Evolutionary conservation across 495 filamentous ascomycete species (phyloP).

Genomic region (Neurospora discreta): DNA sequence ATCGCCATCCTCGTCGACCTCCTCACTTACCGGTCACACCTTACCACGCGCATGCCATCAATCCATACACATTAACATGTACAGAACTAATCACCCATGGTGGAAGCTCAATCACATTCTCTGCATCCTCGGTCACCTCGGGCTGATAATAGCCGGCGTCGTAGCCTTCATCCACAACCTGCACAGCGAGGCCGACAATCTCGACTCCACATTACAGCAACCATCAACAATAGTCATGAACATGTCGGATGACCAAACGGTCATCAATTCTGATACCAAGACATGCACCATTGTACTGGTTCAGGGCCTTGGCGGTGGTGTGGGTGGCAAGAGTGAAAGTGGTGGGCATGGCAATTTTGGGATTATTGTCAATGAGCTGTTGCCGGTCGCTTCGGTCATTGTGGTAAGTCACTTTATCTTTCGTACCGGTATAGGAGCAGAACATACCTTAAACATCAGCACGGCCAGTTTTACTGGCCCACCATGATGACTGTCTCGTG

Average conservation of each 20-base stretch:
- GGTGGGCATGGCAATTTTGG: neutral
- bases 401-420: neutral
- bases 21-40: neutral
- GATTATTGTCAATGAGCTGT: neutral
- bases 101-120: slow-evolving; percentile 20
- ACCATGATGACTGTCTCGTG: neutral
- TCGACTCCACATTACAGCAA: neutral
- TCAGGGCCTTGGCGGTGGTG: neutral
- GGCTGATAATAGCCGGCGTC: slow-evolving; percentile 9
- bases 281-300: neutral
- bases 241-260: neutral
- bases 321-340: neutral
- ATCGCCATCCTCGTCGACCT: neutral
- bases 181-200: neutral
- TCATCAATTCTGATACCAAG: neutral
- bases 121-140: slow-evolving; percentile 16
- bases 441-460: neutral
- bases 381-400: neutral
- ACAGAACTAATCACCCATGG: slow-evolving; percentile 16
- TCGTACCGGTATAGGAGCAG: neutral
- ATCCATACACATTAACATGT: slow-evolving; percentile 9
- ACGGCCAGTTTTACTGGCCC: neutral
- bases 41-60: neutral
- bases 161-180: slow-evolving; percentile 14
- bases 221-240: neutral